These are phyloP conservation scores for Trametes cubensis DNA, from an alignment of 768 basidiomycete species.

Conservation along the genomic window DNA sequence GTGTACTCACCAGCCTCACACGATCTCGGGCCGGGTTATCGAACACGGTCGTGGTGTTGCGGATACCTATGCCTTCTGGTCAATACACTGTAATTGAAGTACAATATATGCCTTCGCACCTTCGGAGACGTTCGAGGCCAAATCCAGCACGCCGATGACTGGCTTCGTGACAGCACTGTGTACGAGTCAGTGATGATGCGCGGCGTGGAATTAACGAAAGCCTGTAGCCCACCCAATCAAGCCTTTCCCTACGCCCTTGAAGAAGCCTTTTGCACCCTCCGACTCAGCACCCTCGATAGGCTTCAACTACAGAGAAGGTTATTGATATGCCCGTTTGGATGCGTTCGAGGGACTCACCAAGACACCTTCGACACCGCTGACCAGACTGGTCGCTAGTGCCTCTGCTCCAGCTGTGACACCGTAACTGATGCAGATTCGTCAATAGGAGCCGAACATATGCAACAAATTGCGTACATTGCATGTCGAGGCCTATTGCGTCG, in stretches of 20 bases:
- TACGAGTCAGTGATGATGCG: conserved; percentile 2
- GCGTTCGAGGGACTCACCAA: conserved; percentile 55
- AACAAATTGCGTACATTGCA: conserved; percentile 68
- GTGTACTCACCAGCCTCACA: conserved; percentile 64
- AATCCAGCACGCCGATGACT: conserved; percentile 93
- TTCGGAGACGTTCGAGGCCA: conserved; percentile 93
- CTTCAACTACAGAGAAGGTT: conserved; percentile 65
- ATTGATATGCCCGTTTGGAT: not conserved
- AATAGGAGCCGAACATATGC: not conserved
- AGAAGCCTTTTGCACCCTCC: conserved; percentile 93
- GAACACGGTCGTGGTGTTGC: conserved; percentile 98
- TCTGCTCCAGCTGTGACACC: conserved; percentile 96
- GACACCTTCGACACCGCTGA: conserved; percentile 95
- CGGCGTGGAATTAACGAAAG: conserved; percentile 7
- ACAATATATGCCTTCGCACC: conserved; percentile 45
- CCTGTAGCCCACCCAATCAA: conserved; percentile 73
- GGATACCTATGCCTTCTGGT: conserved; percentile 62
- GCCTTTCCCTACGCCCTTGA: conserved; percentile 97
- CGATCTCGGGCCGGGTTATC: conserved; percentile 90
- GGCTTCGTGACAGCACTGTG: conserved; percentile 91
- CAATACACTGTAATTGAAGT: not conserved
- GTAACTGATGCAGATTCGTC: conserved; percentile 55
- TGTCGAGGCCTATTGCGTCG: conserved; percentile 94
- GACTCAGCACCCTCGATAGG: conserved; percentile 96
- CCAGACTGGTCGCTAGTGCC: conserved; percentile 90